Evolutionary conservation across 176 grass and related monocot genomes (phyloP).

Genomic region (Echinochloa phyllopogon): DNA sequence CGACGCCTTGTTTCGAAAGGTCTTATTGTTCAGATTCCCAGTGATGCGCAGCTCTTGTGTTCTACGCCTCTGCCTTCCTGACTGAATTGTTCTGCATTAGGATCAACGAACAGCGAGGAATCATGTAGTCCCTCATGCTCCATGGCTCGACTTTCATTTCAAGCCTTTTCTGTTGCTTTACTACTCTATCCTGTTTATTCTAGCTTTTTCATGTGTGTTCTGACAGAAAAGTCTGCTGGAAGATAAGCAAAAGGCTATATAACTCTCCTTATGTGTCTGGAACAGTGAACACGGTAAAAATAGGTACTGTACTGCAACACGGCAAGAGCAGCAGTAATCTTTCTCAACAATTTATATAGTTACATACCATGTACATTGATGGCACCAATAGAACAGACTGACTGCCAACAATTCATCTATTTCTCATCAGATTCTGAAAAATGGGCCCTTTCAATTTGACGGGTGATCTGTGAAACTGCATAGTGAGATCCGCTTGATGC

Average conservation of each 20-base stretch:
- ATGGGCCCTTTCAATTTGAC: conserved; percentile 64
- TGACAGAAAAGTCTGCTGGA: conserved; percentile 4
- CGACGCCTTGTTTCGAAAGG: neutral
- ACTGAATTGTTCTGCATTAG: neutral
- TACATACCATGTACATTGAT: conserved; percentile 25
- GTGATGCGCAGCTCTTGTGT: neutral
- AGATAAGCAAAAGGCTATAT: neutral
- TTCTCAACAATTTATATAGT: neutral
- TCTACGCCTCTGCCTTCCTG: neutral
- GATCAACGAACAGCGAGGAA: neutral
- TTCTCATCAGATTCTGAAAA: conserved; percentile 46
- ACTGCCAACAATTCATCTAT: conserved; percentile 33
- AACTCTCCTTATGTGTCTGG: neutral
- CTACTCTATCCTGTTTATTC: neutral
- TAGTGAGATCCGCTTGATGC: conserved; percentile 81
- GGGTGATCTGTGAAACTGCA: conserved; percentile 75
- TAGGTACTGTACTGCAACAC: neutral
- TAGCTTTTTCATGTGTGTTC: neutral
- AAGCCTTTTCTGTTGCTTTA: neutral
- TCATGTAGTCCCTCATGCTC: conserved; percentile 2
- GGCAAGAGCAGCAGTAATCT: neutral
- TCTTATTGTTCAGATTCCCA: neutral
- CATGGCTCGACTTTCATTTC: neutral
- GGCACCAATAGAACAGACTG: neutral
- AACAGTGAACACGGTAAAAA: conserved; percentile 32